Conservation (phyloP, 2,329 filamentous ascomycete genomes). For the Exserohilum turcica region DNA sequence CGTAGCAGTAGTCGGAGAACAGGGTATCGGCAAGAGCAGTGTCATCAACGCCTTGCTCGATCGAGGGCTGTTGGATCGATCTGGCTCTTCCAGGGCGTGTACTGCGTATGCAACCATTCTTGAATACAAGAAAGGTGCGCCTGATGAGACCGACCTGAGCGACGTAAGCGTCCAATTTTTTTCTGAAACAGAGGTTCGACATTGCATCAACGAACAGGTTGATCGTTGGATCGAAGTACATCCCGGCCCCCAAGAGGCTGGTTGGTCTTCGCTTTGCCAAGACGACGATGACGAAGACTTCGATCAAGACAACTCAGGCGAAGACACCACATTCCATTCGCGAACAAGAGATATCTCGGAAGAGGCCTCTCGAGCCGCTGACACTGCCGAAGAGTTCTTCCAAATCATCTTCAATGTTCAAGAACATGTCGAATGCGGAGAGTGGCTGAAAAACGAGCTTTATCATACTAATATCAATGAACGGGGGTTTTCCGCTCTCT, state of each 20-base stretch:
- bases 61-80: conserved; percentile 9
- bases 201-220: conserved; percentile 10
- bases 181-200: background rate
- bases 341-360: background rate
- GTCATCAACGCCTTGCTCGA: conserved; percentile 16
- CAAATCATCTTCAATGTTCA: conserved; percentile 13
- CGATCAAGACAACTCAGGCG: background rate
- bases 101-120: conserved; percentile 11
- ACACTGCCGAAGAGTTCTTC: conserved; percentile 18
- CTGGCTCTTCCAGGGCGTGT: conserved; percentile 12
- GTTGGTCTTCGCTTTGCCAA: background rate
- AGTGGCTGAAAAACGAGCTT: conserved; percentile 2
- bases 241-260: background rate
- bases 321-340: background rate
- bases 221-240: conserved; percentile 1
- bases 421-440: background rate
- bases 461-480: conserved; percentile 4
- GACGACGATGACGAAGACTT: background rate
- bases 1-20: conserved; percentile 18
- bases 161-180: conserved; percentile 13
- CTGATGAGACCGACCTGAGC: conserved; percentile 6
- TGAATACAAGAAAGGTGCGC: conserved; percentile 9
- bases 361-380: background rate
- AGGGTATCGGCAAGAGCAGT: conserved; percentile 20
- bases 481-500: background rate